phyloP scores from a whole-genome alignment of 1,284 basidiomycete species.

The Pulveroboletus sp. region DNA sequence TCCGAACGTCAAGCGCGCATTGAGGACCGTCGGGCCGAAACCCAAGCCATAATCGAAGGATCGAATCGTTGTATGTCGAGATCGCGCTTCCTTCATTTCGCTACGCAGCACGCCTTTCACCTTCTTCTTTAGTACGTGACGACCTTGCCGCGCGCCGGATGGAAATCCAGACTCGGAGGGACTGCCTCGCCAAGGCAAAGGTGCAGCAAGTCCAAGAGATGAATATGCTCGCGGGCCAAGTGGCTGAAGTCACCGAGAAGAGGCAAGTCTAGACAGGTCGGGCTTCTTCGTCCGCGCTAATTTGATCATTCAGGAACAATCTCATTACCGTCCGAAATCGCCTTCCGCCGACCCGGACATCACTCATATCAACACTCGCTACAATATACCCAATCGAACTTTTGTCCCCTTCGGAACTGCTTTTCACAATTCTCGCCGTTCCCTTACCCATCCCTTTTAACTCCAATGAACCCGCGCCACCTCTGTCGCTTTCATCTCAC shows the following conservation, averaged over 20 bases:
- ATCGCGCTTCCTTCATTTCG: constrained; percentile 19
- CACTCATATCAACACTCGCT: constrained; percentile 75
- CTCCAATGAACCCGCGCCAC: constrained; percentile 82
- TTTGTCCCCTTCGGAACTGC: constrained; percentile 74
- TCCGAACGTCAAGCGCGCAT: constrained; percentile 60
- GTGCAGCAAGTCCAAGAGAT: constrained; percentile 44
- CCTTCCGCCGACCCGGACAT: constrained; percentile 60
- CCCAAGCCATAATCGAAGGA: constrained; percentile 42
- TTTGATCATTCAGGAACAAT: constrained; percentile 41
- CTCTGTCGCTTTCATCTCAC: constrained; percentile 63
- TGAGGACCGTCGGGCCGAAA: constrained; percentile 46
- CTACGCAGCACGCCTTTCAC: constrained; percentile 14
- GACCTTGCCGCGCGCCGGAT: constrained; percentile 43
- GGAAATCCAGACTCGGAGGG: constrained; percentile 49
- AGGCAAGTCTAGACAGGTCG: constrained; percentile 19
- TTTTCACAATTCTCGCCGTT: constrained; percentile 82
- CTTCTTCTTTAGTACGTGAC: constrained; percentile 42
- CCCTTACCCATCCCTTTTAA: constrained; percentile 83
- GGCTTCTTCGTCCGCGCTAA: constrained; percentile 12
- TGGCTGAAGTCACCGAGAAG: constrained; percentile 30
- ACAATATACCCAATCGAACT: constrained; percentile 88
- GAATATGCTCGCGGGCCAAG: constrained; percentile 37
- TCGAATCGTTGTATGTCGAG: constrained; percentile 49
- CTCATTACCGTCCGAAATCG: constrained; percentile 47
- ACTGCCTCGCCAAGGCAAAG: constrained; percentile 49